Evolutionary conservation across 495 filamentous ascomycete species (phyloP), one percentile per base, ranked within the genome.

Genomic region (Penicillium chermesinum): DNA sequence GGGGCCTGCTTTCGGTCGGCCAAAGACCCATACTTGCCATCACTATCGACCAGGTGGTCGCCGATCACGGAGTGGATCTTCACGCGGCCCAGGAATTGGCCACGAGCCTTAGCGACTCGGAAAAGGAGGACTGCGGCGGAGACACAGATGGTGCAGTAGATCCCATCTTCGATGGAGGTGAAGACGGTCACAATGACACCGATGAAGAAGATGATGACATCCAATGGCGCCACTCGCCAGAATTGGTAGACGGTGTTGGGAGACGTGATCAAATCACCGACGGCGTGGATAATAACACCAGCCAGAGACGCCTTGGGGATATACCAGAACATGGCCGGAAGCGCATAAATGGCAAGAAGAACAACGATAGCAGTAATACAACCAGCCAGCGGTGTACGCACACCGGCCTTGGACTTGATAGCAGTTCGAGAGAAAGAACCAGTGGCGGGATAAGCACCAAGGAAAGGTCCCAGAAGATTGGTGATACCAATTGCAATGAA

Each of bases 331-430:
- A 98, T 82, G 5, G 87, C 83, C 3, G 94, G 83, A 14, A 97
- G 74, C 14, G 88, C 89, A 59, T 97, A 98, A 63, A 96, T 94
- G 48, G 93, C 90, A n/a, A 97, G 73, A 0, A 97, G 78, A 8
- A 98, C 93, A 7, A 98, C 82, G 13, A 84, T 15, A 0, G 87
- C 91, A 7, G 93, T 98, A 52, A 97, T 91, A 17, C 91, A 75
- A 70, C 93, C 93, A 7, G 88, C 91, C 46, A 96, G 84, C 0
- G 93, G 93, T 10, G 90, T 95, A 4, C 91, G 84, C 2, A 97
- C 93, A 57, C 93, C 93, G 34, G 94, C 91, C 72, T 97, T 98
- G 1, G 90, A 91, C 68, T 97, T 96, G 73, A 98, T 97, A 19
- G 93, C 93, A 38, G 93, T 98, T 18, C 93, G 85, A 13, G 89